Base-by-base conservation (phyloP, 1,284 basidiomycete species). In the Rhizopogon hawkerae region DNA sequence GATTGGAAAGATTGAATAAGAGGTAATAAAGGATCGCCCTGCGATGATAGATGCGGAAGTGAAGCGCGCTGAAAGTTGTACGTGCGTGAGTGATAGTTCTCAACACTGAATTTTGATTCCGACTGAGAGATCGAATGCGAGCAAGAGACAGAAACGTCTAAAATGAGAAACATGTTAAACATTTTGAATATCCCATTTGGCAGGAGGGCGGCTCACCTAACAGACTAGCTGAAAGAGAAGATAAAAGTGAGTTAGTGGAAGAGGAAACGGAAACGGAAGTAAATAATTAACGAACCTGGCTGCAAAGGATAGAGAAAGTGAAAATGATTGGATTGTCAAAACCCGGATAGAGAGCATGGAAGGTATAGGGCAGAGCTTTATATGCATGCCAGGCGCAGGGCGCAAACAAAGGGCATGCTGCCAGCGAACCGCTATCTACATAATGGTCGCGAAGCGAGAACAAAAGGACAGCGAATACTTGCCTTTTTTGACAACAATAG, bases 21-120 rank as follows among this genome's bases (percentile, higher is more conserved):
- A 35, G 38, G 37, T 41, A 53, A 56, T 65, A 60, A 55, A 57
- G 59, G 63, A 78, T 85, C 83, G 83, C 73, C 79, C 83, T 74
- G 83, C 83, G 83, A 85, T 79, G 66, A 50, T 42, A 51, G 38
- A 54, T 58, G 64, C 56, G 57, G 58, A 39, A 56, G 61, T 58
- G 39, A 53, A 50, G 49, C 57, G 55, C 60, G 64, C 57, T 60
- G 46, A 65, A 52, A 56, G 50, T 31, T 47, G 48, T 50, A 35
- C 62, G 63, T 63, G 61, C 51, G 57, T 55, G 57, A 39, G 60
- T 62, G 18, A 56, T 47, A 41, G 46, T 48, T 35, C 49, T 26
- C 14, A 33, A 33, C 29, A 38, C n/a, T 26, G 24, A 21, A 38
- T 66, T 63, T 55, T 53, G 53, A 65, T 59, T 58, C 49, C 42